Percentiles rank a stretch among this genome's conserved stretches.
phyloP scores from a whole-genome alignment of 108 stramenopile genomes.

The Aurantiochytrium sp. region DNA sequence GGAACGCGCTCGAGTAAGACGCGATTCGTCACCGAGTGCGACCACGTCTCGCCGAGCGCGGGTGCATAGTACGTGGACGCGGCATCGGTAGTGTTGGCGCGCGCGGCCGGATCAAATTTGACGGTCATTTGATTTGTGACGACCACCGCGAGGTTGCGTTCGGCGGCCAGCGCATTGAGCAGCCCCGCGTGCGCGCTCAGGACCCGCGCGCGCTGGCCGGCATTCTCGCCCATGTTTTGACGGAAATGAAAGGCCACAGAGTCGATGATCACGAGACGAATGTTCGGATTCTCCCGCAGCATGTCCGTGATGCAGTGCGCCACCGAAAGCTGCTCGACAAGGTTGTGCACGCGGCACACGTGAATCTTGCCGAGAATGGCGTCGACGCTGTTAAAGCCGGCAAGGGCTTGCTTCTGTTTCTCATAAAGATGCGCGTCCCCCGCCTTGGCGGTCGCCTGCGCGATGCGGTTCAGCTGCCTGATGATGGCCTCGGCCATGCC shows the following conservation, averaged over 20 bases:
- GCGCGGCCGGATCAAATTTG: slow-evolving; percentile 34
- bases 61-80: slow-evolving; percentile 61
- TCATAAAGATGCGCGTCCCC: neutral
- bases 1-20: slow-evolving; percentile 47
- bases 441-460: slow-evolving; percentile 46
- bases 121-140: slow-evolving; percentile 93
- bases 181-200: slow-evolving; percentile 65
- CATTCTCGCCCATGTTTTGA: slow-evolving; percentile 52
- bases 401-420: neutral
- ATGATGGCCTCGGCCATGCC: slow-evolving; percentile 70
- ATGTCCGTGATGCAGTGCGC: slow-evolving; percentile 37
- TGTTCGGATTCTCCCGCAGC: slow-evolving; percentile 42
- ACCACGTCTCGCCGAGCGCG: slow-evolving; percentile 89
- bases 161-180: slow-evolving; percentile 65
- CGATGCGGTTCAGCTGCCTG: slow-evolving; percentile 59
- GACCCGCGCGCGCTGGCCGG: slow-evolving; percentile 58
- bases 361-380: slow-evolving; percentile 74
- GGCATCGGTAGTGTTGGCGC: neutral
- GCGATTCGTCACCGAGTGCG: slow-evolving; percentile 83
- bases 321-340: slow-evolving; percentile 74
- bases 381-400: slow-evolving; percentile 4
- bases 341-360: slow-evolving; percentile 82
- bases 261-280: slow-evolving; percentile 78
- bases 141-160: slow-evolving; percentile 70
- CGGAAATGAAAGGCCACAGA: slow-evolving; percentile 89